A percentile compares a stretch with the other conserved stretches of the same genome.
These are phyloP conservation scores for Sporodiniella umbellata DNA, from an alignment of 371 early-diverging fungal species.

Conservation along the genomic window DNA sequence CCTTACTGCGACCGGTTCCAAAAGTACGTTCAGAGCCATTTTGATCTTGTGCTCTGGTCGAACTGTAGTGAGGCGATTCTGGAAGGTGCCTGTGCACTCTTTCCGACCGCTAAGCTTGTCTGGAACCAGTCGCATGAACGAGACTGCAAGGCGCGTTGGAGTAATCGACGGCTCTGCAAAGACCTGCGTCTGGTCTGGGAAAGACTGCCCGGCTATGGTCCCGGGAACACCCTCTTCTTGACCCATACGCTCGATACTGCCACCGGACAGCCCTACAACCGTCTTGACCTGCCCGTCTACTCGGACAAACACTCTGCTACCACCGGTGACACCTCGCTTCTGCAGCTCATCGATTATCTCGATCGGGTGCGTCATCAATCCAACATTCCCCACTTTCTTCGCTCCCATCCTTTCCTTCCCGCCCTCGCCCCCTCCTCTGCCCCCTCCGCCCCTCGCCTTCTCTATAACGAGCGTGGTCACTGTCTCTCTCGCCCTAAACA, in stretches of 20 bases:
- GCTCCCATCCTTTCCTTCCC: neutral
- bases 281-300: slow-evolving; percentile 23
- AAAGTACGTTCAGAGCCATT: neutral
- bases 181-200: neutral
- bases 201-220: slow-evolving; percentile 16
- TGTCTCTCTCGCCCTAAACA: no score
- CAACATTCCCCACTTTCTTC: slow-evolving; percentile 46
- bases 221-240: slow-evolving; percentile 60
- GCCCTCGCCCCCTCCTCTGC: no score
- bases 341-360: slow-evolving; percentile 42
- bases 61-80: neutral
- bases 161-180: no score
- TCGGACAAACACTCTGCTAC: slow-evolving; percentile 2
- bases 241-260: slow-evolving; percentile 62
- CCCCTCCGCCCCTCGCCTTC: no score
- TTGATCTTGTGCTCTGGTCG: neutral
- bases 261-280: slow-evolving; percentile 55
- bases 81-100: neutral
- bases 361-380: slow-evolving; percentile 29
- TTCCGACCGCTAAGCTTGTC: neutral
- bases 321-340: slow-evolving; percentile 39
- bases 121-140: neutral
- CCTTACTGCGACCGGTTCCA: neutral
- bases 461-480: no score
- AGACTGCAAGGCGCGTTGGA: neutral